Evolutionary conservation across 306 rosid genomes (phyloP).

Genomic region (Cotoneaster glaucophyllus): DNA sequence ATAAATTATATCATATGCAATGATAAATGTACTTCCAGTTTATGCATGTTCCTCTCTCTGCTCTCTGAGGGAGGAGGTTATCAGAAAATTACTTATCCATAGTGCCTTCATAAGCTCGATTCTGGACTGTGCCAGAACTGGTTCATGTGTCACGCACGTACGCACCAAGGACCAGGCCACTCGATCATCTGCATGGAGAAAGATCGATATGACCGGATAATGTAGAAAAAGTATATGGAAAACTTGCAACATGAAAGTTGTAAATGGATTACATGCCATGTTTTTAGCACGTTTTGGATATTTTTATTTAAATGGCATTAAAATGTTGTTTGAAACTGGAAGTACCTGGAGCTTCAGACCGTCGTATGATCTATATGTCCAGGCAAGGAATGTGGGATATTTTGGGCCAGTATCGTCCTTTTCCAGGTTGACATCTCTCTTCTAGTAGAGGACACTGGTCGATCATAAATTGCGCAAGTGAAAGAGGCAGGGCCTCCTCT

Average conservation of each 20-base stretch:
- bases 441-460: accelerated
- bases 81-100: not conserved
- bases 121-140: not conserved
- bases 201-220: no score
- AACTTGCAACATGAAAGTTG: no score
- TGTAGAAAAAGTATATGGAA: no score
- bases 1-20: not conserved
- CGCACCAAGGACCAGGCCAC: not conserved
- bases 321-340: no score
- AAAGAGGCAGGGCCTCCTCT: not conserved
- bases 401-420: constrained; percentile 6
- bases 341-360: no score
- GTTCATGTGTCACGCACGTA: no score
- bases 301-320: no score
- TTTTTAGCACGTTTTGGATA: no score
- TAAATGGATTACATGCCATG: no score
- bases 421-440: not conserved
- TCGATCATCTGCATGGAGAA: no score
- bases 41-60: not conserved
- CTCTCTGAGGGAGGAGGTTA: not conserved
- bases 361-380: no score
- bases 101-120: not conserved
- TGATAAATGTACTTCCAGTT: not conserved
- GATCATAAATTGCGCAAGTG: not conserved
- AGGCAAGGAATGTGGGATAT: constrained; percentile 13